Conservation (phyloP, 2,329 filamentous ascomycete species). For the Fusarium neocosmosporiellum region DNA sequence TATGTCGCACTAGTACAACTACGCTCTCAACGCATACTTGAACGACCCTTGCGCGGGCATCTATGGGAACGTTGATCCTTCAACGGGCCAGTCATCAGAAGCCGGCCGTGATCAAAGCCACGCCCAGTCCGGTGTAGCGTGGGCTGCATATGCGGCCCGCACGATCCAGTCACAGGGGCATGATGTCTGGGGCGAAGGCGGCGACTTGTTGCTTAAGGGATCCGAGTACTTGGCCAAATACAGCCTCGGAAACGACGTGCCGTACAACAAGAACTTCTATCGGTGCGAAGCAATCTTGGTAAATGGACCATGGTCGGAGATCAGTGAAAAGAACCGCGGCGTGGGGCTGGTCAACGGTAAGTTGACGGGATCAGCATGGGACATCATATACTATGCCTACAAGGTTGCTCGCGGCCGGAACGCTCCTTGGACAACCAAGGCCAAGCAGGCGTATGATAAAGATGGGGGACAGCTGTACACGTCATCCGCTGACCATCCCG, state of each 20-base stretch:
- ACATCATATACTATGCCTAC: conserved; percentile 2
- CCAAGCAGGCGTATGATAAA: not conserved
- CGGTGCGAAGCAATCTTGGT: conserved; percentile 54
- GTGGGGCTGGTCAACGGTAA: not conserved
- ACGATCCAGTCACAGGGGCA: conserved; percentile 49
- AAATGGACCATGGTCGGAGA: conserved; percentile 50
- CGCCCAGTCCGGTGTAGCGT: conserved; percentile 46
- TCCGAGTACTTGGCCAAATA: conserved; percentile 54
- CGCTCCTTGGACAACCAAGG: not conserved
- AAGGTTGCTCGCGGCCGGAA: not conserved
- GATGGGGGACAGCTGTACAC: not conserved
- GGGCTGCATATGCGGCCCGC: conserved; percentile 49
- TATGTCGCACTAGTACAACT: conserved; percentile 46
- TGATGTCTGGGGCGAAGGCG: conserved; percentile 47
- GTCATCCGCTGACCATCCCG: not conserved
- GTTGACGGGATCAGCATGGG: not conserved
- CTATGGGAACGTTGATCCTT: conserved; percentile 42
- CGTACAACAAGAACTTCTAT: conserved; percentile 50
- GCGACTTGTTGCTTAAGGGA: conserved; percentile 49
- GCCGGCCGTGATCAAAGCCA: conserved; percentile 53
- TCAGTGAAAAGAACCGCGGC: not conserved
- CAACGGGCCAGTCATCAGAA: conserved; percentile 51
- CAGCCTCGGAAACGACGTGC: conserved; percentile 49
- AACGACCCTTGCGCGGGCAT: conserved; percentile 53
- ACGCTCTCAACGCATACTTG: conserved; percentile 50